A percentile compares a stretch with the other conserved stretches of the same genome.
Conservation (phyloP, 176 grass and related monocot species). For the Bothriochloa decipiens region DNA sequence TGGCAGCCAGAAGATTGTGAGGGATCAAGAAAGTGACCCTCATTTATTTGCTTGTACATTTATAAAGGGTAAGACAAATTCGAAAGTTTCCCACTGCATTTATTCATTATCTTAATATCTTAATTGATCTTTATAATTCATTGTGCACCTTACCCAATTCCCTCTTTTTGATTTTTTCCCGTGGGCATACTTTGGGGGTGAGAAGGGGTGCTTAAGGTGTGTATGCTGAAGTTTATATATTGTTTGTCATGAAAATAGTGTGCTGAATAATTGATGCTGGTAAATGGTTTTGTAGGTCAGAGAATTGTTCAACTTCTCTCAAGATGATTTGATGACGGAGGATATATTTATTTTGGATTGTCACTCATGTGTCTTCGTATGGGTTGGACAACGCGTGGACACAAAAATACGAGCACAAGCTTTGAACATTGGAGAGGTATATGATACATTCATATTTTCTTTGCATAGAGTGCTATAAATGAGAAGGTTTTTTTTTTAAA, state of each 20-base stretch:
- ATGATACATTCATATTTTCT: conserved; percentile 22
- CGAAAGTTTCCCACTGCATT: conserved; percentile 9
- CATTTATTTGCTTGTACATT: conserved; percentile 91
- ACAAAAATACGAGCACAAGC: conserved; percentile 71
- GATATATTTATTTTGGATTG: conserved; percentile 94
- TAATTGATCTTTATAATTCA: conserved; percentile 31
- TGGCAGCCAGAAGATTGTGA: conserved; percentile 79
- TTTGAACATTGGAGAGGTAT: conserved; percentile 94
- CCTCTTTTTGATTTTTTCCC: conserved; percentile 47
- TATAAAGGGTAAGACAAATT: conserved; percentile 67
- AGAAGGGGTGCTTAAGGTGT: conserved; percentile 90
- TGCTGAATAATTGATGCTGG: conserved; percentile 32
- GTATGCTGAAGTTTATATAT: conserved; percentile 36
- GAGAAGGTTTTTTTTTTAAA: background rate
- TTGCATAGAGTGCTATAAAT: conserved; percentile 28
- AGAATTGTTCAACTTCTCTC: conserved; percentile 95
- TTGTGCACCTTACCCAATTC: conserved; percentile 41
- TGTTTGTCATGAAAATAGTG: conserved; percentile 23
- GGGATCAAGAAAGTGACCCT: conserved; percentile 82
- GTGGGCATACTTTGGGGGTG: conserved; percentile 38
- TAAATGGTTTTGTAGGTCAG: conserved; percentile 69
- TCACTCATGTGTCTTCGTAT: conserved; percentile 78
- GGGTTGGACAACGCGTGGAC: conserved; percentile 88
- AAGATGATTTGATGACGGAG: conserved; percentile 99
- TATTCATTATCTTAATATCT: conserved; percentile 18